Conservation (phyloP, 2,329 filamentous ascomycete species). For the Exophiala calicioides region DNA sequence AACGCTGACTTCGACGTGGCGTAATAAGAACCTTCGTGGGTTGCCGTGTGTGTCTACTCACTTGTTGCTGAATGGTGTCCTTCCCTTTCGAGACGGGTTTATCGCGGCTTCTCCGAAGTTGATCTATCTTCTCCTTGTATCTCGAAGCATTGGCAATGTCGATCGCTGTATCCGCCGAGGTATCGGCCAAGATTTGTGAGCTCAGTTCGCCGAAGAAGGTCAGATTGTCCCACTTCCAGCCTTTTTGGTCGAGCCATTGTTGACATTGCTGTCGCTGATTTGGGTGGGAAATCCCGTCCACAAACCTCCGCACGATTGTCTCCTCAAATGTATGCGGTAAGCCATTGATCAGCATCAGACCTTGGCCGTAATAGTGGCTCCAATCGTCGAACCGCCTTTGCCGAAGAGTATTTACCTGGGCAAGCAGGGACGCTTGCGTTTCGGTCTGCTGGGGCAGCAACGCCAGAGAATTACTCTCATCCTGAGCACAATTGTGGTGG, state of each 20-base stretch:
- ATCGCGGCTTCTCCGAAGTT: not conserved
- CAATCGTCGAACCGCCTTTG: conserved; percentile 26
- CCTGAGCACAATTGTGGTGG: not conserved
- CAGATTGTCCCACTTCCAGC: conserved; percentile 27
- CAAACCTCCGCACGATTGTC: conserved; percentile 21
- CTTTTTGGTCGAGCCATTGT: conserved; percentile 24
- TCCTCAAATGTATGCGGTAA: conserved; percentile 20
- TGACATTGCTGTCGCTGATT: conserved; percentile 23
- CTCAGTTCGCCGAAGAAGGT: conserved; percentile 13
- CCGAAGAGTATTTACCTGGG: conserved; percentile 18
- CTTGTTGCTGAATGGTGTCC: not conserved
- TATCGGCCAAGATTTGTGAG: conserved; percentile 16
- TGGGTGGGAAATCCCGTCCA: conserved; percentile 17
- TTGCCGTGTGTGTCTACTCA: not conserved
- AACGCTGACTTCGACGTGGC: conserved; percentile 21
- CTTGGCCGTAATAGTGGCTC: conserved; percentile 20
- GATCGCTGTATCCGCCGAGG: not conserved
- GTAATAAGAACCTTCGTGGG: not conserved
- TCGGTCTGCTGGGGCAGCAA: conserved; percentile 13
- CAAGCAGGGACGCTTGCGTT: conserved; percentile 13
- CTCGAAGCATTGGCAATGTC: not conserved
- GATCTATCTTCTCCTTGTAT: conserved; percentile 1
- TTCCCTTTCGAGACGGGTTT: not conserved
- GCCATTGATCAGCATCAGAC: conserved; percentile 8
- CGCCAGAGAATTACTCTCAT: conserved; percentile 11